A percentile compares a stretch with the other conserved stretches of the same genome.
These are phyloP conservation scores for Dryas octopetala DNA, from an alignment of 306 rosid genomes.

Conservation along the genomic window DNA sequence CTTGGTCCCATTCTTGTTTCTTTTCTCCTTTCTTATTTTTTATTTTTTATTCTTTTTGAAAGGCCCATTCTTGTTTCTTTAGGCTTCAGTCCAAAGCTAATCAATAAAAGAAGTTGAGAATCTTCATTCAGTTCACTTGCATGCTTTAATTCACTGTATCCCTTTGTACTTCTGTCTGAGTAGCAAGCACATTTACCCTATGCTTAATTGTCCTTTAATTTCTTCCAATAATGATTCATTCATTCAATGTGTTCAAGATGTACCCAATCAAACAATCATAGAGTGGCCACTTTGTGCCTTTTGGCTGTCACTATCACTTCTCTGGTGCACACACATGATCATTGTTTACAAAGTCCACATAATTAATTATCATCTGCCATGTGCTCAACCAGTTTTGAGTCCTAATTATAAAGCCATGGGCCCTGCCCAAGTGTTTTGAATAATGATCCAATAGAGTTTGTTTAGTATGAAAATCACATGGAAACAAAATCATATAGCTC, in stretches of 20 bases:
- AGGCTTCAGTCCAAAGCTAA: too few species aligned
- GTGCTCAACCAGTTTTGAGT: neutral
- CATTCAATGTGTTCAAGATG: neutral
- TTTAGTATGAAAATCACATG: neutral
- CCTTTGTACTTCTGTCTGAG: too few species aligned
- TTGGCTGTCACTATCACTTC: neutral
- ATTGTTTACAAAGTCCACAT: neutral
- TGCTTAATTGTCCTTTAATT: too few species aligned
- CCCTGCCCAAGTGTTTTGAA: neutral
- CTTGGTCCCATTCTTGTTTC: neutral
- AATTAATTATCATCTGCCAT: conserved; percentile 3
- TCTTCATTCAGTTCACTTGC: neutral
- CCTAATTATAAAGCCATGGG: conserved; percentile 4
- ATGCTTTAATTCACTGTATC: neutral
- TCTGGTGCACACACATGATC: conserved; percentile 7
- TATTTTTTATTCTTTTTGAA: too few species aligned
- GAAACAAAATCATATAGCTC: neutral
- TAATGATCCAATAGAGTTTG: too few species aligned
- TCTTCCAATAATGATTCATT: neutral
- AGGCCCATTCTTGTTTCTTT: too few species aligned
- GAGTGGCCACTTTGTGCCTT: neutral
- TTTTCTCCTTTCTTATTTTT: too few species aligned
- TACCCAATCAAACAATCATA: conserved; percentile 13
- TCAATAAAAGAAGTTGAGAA: neutral
- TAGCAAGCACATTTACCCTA: too few species aligned